A percentile compares a stretch with the other conserved stretches of the same genome.
Evolutionary conservation across 2,329 filamentous ascomycete species (phyloP).

Genomic region (Rhinocladiella mackenziei): DNA sequence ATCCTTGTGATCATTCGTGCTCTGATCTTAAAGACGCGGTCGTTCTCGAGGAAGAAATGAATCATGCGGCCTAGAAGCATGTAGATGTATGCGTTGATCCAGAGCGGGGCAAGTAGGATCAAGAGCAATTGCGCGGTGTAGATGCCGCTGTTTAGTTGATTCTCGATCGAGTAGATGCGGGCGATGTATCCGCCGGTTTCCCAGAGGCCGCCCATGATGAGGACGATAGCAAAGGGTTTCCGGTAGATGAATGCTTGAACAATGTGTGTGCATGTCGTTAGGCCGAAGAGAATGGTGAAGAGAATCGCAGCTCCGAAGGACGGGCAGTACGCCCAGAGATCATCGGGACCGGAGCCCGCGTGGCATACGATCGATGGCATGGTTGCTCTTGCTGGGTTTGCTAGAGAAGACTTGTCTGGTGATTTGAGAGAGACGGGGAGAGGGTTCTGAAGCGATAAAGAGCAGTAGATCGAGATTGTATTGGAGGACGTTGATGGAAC

Average conservation of each 20-base stretch:
- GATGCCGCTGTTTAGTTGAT: slow-evolving; percentile 13
- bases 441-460: no score
- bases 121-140: slow-evolving; percentile 40
- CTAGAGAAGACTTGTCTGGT: no score
- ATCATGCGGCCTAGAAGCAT: slow-evolving; percentile 48
- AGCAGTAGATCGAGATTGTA: no score
- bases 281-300: slow-evolving; percentile 38
- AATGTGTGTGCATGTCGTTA: slow-evolving; percentile 34
- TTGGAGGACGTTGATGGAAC: no score
- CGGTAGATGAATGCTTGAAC: slow-evolving; percentile 36
- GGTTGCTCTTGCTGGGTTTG: background rate
- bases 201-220: slow-evolving; percentile 45
- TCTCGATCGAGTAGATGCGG: slow-evolving; percentile 30
- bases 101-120: slow-evolving; percentile 43
- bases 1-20: slow-evolving; percentile 38
- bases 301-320: slow-evolving; percentile 37
- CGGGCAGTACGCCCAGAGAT: slow-evolving; percentile 37
- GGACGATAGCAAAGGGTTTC: slow-evolving; percentile 43
- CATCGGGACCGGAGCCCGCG: slow-evolving; percentile 13
- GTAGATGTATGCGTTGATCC: slow-evolving; percentile 50
- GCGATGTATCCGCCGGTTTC: slow-evolving; percentile 41
- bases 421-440: no score
- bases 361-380: slow-evolving; percentile 13
- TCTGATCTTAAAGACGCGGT: slow-evolving; percentile 38
- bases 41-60: slow-evolving; percentile 41